Base-by-base conservation (phyloP, 345 rosid species). In the Syzygium aqueum region DNA sequence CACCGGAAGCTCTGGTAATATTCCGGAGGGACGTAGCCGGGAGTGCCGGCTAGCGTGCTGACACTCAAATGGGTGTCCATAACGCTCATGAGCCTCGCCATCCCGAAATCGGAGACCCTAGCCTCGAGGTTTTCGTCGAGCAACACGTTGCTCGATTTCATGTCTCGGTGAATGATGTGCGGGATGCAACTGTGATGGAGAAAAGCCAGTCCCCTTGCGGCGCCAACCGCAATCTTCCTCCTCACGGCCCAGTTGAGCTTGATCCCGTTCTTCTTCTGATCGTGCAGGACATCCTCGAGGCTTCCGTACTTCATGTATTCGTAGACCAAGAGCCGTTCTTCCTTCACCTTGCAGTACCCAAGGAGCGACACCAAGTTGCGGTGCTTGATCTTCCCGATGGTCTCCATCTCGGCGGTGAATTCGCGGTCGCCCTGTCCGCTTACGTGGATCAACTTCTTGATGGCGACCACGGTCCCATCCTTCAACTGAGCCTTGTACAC, bases 381-480 rank as follows among this genome's bases (percentile, higher is more conserved):
- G 90, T 97, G 98, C 96, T 95, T 97, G 91, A 97, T 95, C 89
- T 94, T 95, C 87, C 99, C 99, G 3, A 96, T 97, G 19, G 99
- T 97, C 87, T 97, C 99, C 99, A 97, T 97, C 91, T 97, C 99
- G 1, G 99, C 97, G 23, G 92, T 95, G 94, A 97, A 97, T 90
- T 97, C 99, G 80, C 98, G 89, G 85, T 97, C 99, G 7, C 99
- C 99, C 90, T 97, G 99, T 87, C 99, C 99, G 56, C 99, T 97
- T 54, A 97, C 91, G 54, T 94, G 99, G 84, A 93, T 95, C 86
- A 97, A 91, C 89, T 97, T 97, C 95, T 97, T 97, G 91, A 97
- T 96, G 49, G 99, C 99, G 8, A 97, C 99, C 12, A 92, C 88
- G 17, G 93, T 95, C 84, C 99, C 98, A 54, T 97, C 99, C 89